These are phyloP conservation scores for Scutellaria galericulata DNA, from an alignment of 257 asterid species.

Conservation along the genomic window DNA sequence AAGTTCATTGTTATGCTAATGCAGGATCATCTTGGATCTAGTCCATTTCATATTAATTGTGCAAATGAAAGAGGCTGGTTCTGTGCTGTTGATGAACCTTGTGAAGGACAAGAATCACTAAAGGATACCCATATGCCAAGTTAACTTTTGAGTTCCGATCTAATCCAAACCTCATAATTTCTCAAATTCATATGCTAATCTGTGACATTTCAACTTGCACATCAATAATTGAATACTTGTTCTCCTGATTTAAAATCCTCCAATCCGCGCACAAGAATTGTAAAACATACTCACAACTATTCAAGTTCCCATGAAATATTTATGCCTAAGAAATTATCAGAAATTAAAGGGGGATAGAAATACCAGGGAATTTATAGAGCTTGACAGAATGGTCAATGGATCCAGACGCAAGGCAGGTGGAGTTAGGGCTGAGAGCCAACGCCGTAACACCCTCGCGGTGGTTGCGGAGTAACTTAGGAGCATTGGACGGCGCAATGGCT, in stretches of 20 bases:
- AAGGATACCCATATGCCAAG: background rate
- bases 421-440: slow-evolving; percentile 76
- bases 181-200: background rate
- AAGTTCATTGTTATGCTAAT: background rate
- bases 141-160: background rate
- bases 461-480: slow-evolving; percentile 66
- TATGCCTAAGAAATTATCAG: background rate
- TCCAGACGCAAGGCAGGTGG: slow-evolving; percentile 94
- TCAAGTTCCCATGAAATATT: background rate
- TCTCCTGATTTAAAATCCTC: background rate
- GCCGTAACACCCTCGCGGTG: slow-evolving; percentile 91
- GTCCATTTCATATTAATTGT: slow-evolving; percentile 12
- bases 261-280: background rate
- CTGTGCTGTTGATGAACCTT: background rate
- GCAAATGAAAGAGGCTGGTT: background rate
- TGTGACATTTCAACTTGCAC: background rate
- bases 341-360: background rate
- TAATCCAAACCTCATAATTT: background rate
- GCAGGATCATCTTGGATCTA: background rate
- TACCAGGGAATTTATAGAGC: slow-evolving; percentile 93
- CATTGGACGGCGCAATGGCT: slow-evolving; percentile 53
- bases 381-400: slow-evolving; percentile 93
- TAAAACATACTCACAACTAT: slow-evolving; percentile 9
- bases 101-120: background rate
- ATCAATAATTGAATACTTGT: background rate